Base-by-base conservation (phyloP, 139 green algal species). In the Picochlorum sp. region DNA sequence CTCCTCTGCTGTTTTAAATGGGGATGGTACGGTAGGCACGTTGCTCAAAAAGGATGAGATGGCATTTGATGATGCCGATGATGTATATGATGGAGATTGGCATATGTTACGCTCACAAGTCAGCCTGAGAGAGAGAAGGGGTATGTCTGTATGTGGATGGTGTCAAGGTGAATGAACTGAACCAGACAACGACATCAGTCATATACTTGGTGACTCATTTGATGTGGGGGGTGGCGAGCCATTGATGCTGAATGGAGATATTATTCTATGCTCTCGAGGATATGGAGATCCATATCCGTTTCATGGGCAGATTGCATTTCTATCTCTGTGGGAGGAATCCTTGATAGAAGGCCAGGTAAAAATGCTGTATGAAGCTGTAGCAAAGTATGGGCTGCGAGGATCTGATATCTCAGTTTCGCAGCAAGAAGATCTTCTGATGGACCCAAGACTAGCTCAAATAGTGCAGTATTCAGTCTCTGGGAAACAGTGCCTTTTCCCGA, bases 41-140 rank as follows among this genome's bases (percentile, higher is more conserved):
- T 41, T 41, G 8, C 8, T 11, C 8, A 41, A 9, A 20, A 3
- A 54, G n/a, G 11, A 54, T 9, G 9, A 21, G 47, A 54, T 7
- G n/a, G 47, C 1, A 15, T 4, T 6, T 59, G 15, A n/a, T 32
- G n/a, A 21, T 18, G 11, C 8, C 0, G 26, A 37, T 49, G 9
- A 45, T 41, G 62, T 83, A 13, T 55, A 57, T 49, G 79, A 85
- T 57, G 75, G 71, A 6, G 20, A 60, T 21, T 89, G 84, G 83
- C 82, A 90, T 67, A 86, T 88, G 75, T 85, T 24, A 83, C 76
- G 3, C 38, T 90, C 14, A 70, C 80, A 30, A 76, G 73, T n/a
- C 28, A 70, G 44, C 58, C 74, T 7, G 44, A n/a, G n/a, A 63
- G 65, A 2, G 47, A 24, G 21, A 58, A 60, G 10, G 80, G 66